These are phyloP conservation scores for Nyctanthes arbortristis DNA, from an alignment of 257 asterid species.

Conservation along the genomic window DNA sequence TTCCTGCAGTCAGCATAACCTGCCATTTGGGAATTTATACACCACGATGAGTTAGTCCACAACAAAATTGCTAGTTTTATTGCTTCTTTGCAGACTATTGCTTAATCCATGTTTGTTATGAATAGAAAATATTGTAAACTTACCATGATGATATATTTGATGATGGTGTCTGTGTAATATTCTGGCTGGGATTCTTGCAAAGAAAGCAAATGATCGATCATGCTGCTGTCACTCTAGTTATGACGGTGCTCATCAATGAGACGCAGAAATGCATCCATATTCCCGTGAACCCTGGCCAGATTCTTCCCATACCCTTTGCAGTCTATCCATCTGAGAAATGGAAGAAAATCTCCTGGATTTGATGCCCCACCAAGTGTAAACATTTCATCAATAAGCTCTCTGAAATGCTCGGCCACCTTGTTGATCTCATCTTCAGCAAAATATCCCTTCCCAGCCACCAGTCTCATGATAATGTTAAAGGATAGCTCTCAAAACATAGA, in stretches of 20 bases:
- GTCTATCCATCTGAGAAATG: no score
- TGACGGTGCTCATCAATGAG: conserved; percentile 45
- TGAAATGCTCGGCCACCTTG: conserved; percentile 40
- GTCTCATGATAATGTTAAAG: conserved; percentile 55
- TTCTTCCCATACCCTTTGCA: conserved; percentile 39
- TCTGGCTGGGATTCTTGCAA: no score
- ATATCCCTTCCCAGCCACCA: conserved; percentile 59
- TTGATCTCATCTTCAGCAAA: conserved; percentile 41
- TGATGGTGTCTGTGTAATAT: conserved; percentile 51
- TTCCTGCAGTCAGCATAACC: conserved; percentile 54
- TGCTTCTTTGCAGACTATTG: no score
- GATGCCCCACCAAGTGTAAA: conserved; percentile 21
- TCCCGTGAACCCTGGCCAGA: conserved; percentile 19
- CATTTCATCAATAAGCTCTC: conserved; percentile 30
- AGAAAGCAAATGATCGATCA: conserved; percentile 56
- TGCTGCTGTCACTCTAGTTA: conserved; percentile 22
- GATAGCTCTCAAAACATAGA: conserved; percentile 32
- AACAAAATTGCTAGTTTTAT: no score
- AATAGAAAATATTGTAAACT: no score
- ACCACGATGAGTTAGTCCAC: no score
- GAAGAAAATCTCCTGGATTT: no score
- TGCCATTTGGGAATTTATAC: conserved; percentile 10
- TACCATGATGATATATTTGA: conserved; percentile 53
- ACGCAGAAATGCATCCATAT: conserved; percentile 44
- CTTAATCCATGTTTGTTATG: no score